Base-by-base conservation (phyloP, 129 eudicot genomes). In the Ambrosia artemisiifolia region DNA sequence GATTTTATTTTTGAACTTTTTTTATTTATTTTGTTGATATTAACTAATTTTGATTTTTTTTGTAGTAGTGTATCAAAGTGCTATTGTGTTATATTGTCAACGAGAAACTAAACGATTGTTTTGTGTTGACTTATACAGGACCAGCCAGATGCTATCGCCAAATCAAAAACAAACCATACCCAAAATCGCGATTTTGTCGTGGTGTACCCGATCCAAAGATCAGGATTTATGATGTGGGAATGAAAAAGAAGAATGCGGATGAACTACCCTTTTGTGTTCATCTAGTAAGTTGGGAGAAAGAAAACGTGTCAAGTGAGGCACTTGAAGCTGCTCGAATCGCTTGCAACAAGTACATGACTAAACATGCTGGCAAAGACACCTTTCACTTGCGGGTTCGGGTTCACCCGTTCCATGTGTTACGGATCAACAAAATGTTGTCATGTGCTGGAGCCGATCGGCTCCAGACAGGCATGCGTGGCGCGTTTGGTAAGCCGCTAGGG, bases 401-500 rank as follows among this genome's bases (percentile, higher is more conserved):
- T 18, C 90, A 85, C 57, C 90, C 90, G 12, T 85, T 85, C 77
- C 89, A 85, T 72, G 86, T 85, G 6, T 61, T 85, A 30, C 76
- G 84, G 49, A 85, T 85, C 70, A 85, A 85, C 46, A 85, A 82
- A 63, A 85, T 85, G 90, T 69, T 83, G 57, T 85, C 87, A 2
- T 86, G 91, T 77, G 91, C 91, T 32, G 91, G 87, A 8, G 91
- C 87, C 7, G 87, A 86, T 80, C 54, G 91, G 77, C 91, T 83
- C 75, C 91, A 80, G 17, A 86, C 91, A 0, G 91, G 88, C 20
- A 86, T 86, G 91, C 71, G 83, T 57, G 87, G 91, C 4, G 91
- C 91, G 2, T 86, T 85, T 16, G 87, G 90, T n/a, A 85, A 85
- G 54, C 90, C 90, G 0, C 70, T n/a, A 30, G 87, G 91, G 42